Base-by-base conservation (phyloP, 2,329 filamentous ascomycete species). In the Apiospora kogelbergensis region DNA sequence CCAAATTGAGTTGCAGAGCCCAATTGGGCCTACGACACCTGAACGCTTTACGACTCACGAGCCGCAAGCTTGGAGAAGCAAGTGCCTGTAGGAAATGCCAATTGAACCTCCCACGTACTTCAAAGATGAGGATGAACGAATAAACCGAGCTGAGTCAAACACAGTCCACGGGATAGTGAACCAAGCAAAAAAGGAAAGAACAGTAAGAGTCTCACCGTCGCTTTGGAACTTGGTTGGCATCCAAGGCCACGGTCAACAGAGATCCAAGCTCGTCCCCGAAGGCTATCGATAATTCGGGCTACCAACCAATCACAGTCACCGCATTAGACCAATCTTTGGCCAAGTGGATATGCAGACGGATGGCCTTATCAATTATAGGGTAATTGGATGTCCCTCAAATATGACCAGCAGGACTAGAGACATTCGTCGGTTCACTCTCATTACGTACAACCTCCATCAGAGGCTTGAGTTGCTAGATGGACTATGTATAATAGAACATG, bases 251-350 rank as follows among this genome's bases (percentile, higher is more conserved):
- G 30, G 17, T 37, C 42, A n/a, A 45, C 53, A 33, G 37, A 60
- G 53, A 60, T 60, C 53, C 53, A 60, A 60, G 53, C 53, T 60
- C n/a, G 26, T 37, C 53, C 53, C 53, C 53, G 30, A 10, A n/a
- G 17, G 30, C 53, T 60, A 60, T 60, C 53, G 53, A 60, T 60
- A 60, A 60, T 60, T 60, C 26, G 53, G 53, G 53, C 20, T n/a
- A 37, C 7, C 9, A 20, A 10, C 53, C 53, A 60, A 60, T 60
- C 53, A 60, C 53, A 37, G 20, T n/a, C 30, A 17, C 7, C 53
- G 17, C 20, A 60, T 60, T 60, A 22, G 30, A 37, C 53, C 26
- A 9, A 22, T 60, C 53, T 60, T 22, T 20, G 26, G 17, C 9
- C 17, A 60, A 37, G 53, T 60, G 53, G 53, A 22, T 60, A 60